These are phyloP conservation scores for Starmerella roubikii DNA, from an alignment of 805 yeast species.

Conservation along the genomic window DNA sequence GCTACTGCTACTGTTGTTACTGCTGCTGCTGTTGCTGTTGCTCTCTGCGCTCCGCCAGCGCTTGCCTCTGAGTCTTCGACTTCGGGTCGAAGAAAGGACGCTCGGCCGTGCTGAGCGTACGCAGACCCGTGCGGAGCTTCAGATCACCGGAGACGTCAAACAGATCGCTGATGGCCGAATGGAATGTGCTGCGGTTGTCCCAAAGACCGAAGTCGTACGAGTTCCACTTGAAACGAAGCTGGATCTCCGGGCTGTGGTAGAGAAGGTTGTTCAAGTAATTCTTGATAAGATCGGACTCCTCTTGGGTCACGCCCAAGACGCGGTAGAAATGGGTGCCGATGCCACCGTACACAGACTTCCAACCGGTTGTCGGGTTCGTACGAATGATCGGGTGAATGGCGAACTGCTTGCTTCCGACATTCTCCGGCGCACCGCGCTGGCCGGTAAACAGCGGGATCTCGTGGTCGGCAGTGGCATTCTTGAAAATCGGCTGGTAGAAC, in stretches of 20 bases:
- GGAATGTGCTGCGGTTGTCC: conserved; percentile 47
- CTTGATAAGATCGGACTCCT: conserved; percentile 37
- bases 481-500: conserved; percentile 31
- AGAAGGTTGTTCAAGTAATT: conserved; percentile 34
- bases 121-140: conserved; percentile 21
- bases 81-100: conserved; percentile 23
- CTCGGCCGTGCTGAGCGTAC: conserved; percentile 23
- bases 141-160: conserved; percentile 12
- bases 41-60: conserved; percentile 9
- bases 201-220: conserved; percentile 43
- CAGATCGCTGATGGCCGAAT: conserved; percentile 38
- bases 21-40: too few relatives aligned
- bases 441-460: conserved; percentile 36
- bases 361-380: conserved; percentile 53
- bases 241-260: conserved; percentile 42
- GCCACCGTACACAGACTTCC: conserved; percentile 44
- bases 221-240: conserved; percentile 42
- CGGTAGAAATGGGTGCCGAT: conserved; percentile 39
- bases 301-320: conserved; percentile 40
- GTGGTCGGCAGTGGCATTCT: conserved; percentile 32
- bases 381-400: conserved; percentile 48
- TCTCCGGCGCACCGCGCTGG: conserved; percentile 23
- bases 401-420: conserved; percentile 21
- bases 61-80: conserved; percentile 20
- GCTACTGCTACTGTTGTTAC: too few relatives aligned